A percentile compares a stretch with the other conserved stretches of the same genome.
These are phyloP conservation scores for Capniomyces stellatus DNA, from an alignment of 371 early-diverging fungal species.

Conservation along the genomic window DNA sequence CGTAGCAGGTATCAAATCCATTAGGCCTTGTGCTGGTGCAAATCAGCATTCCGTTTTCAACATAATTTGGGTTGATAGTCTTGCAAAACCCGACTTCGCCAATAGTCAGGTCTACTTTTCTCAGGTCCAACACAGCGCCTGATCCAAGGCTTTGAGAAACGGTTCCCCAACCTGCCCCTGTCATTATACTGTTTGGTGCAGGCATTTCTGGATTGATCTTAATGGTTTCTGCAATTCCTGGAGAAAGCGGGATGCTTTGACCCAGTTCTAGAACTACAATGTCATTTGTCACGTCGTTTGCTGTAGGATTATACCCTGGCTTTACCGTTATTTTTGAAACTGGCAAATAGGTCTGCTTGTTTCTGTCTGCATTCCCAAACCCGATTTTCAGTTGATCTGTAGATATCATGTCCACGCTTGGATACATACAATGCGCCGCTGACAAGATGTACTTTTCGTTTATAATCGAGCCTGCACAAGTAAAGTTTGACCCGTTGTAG, in stretches of 20 bases:
- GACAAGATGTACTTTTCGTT: conserved; percentile 20
- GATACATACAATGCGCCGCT: conserved; percentile 28
- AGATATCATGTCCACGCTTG: background rate
- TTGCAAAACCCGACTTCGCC: background rate
- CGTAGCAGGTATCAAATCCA: conserved; percentile 27
- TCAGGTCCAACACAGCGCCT: background rate
- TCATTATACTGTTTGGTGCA: background rate
- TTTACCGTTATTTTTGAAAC: background rate
- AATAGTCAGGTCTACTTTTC: background rate
- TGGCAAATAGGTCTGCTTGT: background rate
- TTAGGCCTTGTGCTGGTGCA: conserved; percentile 1
- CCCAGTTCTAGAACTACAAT: background rate
- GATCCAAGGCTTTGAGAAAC: background rate
- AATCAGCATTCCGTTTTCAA: background rate
- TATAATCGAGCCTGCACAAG: conserved; percentile 28
- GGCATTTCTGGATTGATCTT: conserved; percentile 4
- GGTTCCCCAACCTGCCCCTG: conserved; percentile 6
- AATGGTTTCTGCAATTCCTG: background rate
- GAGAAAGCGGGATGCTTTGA: background rate
- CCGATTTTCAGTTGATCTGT: background rate
- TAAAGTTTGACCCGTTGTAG: background rate
- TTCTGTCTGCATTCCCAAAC: conserved; percentile 1
- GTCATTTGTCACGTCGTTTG: background rate
- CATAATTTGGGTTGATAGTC: background rate
- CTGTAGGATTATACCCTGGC: background rate